phyloP scores from a whole-genome alignment of 2,329 filamentous ascomycete species.

The Alternaria brassicicola region DNA sequence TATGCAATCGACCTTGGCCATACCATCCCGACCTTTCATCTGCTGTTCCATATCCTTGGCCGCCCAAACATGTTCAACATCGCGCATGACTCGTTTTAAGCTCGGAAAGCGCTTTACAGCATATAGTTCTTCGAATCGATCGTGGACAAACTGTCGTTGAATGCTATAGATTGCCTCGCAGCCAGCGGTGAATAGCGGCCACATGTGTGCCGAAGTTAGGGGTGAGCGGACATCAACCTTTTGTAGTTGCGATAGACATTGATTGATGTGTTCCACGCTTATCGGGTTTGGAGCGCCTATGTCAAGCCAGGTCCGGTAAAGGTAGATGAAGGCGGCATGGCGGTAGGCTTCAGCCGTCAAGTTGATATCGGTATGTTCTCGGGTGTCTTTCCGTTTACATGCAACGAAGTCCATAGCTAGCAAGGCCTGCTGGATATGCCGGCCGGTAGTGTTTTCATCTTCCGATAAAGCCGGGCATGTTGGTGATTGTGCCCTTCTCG shows the following conservation, averaged over 20 bases:
- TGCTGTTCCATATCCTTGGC: slow-evolving; percentile 36
- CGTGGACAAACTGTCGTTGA: slow-evolving; percentile 34
- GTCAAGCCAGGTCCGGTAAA: slow-evolving; percentile 42
- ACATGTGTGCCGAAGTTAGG: slow-evolving; percentile 37
- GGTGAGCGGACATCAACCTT: slow-evolving; percentile 27
- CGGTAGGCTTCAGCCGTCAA: slow-evolving; percentile 38
- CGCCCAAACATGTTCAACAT: slow-evolving; percentile 40
- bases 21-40: slow-evolving; percentile 29
- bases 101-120: slow-evolving; percentile 31
- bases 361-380: slow-evolving; percentile 19
- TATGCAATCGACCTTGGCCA: slow-evolving; percentile 42
- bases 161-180: slow-evolving; percentile 32
- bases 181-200: slow-evolving; percentile 42
- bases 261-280: slow-evolving; percentile 36
- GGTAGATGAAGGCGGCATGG: slow-evolving; percentile 44
- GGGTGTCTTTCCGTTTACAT: background rate
- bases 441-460: slow-evolving; percentile 25
- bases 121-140: slow-evolving; percentile 36
- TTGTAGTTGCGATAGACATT: slow-evolving; percentile 28
- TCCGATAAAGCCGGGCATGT: slow-evolving; percentile 18
- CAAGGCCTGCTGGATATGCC: slow-evolving; percentile 26
- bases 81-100: slow-evolving; percentile 33
- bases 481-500: slow-evolving; percentile 6
- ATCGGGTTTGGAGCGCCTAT: slow-evolving; percentile 41
- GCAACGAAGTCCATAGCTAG: slow-evolving; percentile 23